These are phyloP conservation scores for Raffaelea deltoideospora DNA, from an alignment of 2,329 filamentous ascomycete species.

Conservation along the genomic window DNA sequence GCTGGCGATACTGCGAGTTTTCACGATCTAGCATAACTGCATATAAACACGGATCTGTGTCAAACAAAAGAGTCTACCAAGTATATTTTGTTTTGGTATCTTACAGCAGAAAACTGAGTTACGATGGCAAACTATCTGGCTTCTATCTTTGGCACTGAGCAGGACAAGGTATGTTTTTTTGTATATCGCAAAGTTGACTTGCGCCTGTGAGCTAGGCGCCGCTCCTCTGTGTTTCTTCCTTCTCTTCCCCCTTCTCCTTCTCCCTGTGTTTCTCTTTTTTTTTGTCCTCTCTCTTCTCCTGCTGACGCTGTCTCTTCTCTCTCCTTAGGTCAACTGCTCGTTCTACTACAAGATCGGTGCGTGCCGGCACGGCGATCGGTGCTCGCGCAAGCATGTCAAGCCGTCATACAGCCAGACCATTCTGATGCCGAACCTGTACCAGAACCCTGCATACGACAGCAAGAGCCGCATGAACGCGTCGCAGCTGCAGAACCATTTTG, in stretches of 20 bases:
- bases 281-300: too few species aligned
- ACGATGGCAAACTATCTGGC: conserved; percentile 94
- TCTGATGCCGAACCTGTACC: conserved; percentile 95
- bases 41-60: too few species aligned
- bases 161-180: conserved; percentile 56
- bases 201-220: too few species aligned
- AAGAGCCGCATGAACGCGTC: conserved; percentile 93
- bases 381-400: conserved; percentile 97
- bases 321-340: conserved; percentile 70
- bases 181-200: too few species aligned
- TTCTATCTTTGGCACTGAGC: conserved; percentile 98
- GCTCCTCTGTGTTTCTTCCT: too few species aligned
- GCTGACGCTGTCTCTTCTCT: background rate
- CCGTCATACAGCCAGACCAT: conserved; percentile 96
- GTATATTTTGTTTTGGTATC: too few species aligned
- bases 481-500: conserved; percentile 98
- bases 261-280: background rate
- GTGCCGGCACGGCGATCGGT: conserved; percentile 95
- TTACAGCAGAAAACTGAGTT: conserved; percentile 5
- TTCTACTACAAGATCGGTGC: conserved; percentile 99
- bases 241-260: conserved; percentile 8
- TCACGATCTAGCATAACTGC: too few species aligned
- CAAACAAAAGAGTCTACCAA: too few species aligned
- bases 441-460: conserved; percentile 93
- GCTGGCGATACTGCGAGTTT: too few species aligned